A percentile compares a stretch with the other conserved stretches of the same genome.
Evolutionary conservation across 148 eudicot species (phyloP).

Genomic region (Nyssa sinensis): DNA sequence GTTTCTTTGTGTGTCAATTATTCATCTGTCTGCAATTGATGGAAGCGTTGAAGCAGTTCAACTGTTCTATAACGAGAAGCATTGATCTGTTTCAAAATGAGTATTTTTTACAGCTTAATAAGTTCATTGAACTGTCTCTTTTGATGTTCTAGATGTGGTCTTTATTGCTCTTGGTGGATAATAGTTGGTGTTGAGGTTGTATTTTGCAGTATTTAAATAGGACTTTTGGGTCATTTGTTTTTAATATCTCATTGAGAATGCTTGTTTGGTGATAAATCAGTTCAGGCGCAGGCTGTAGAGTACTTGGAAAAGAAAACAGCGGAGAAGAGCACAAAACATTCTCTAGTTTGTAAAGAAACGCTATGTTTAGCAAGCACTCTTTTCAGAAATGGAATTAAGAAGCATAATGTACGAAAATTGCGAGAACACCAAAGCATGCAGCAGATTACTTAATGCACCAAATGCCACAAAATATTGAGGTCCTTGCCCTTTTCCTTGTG

Average conservation of each 20-base stretch:
- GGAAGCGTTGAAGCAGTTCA: no score
- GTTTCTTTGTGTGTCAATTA: no score
- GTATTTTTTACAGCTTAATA: no score
- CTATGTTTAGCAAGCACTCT: conserved; percentile 51
- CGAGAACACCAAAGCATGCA: conserved; percentile 30
- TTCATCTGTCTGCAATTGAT: no score
- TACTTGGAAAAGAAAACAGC: conserved; percentile 53
- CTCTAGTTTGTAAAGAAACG: conserved; percentile 18
- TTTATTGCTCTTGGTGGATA: no score
- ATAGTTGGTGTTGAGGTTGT: no score
- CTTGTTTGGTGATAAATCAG: conserved; percentile 38
- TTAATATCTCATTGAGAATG: conserved; percentile 1
- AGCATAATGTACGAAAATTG: conserved; percentile 51
- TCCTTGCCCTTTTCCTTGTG: neutral
- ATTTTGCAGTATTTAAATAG: no score
- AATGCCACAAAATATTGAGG: conserved; percentile 11
- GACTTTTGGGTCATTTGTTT: no score
- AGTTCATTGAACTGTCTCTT: no score
- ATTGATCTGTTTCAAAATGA: no score
- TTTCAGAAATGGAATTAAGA: conserved; percentile 73
- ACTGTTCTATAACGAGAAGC: no score
- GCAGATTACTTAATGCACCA: conserved; percentile 9
- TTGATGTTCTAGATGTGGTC: no score
- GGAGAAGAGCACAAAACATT: conserved; percentile 23
- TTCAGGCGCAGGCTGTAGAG: conserved; percentile 64